Base-by-base conservation (phyloP, 148 eudicot genomes). In the Camellia granthamiana region DNA sequence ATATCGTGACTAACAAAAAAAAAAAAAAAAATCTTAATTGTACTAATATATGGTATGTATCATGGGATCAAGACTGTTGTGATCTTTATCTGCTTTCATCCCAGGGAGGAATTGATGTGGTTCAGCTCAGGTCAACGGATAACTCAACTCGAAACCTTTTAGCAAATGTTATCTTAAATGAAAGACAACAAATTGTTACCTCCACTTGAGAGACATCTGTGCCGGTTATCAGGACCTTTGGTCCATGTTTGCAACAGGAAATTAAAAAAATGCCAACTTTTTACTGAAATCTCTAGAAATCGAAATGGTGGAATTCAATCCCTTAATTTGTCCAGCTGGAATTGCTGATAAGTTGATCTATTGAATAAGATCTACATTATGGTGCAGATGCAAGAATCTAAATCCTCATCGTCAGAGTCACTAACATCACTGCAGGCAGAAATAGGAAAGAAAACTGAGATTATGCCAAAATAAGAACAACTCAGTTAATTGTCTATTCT, bases 371-470 rank as follows among this genome's bases (percentile, higher is more conserved):
- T 84, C 85, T 88, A 88, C 90, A 86, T 84, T 59, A 88, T 82
- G 77, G 61, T 76, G 78, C 90, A 88, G 59, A 88, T 71, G 87
- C 90, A 88, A 80, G 85, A 23, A 80, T 88, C 87, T 66, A 81
- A 59, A 49, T 84, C 87, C 21, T 88, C 90, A 6, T 88, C 87
- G n/a, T 88, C 90, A 21, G 87, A 86, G 83, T 86, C 88, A 56
- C 90, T 84, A 38, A 2, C 85, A 67, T 88, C 90, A 41, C 90
- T 88, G 90, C 86, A 80, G 60, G 43, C 19, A 75, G 42, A 69
- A 43, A 70, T 65, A 63, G 13, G 59, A 63, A 63, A 62, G 49
- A 63, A 7, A 52, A 18, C 67, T 19, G 41, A 77, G 41, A 71
- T 46, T 66, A 67, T 56, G 21, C 11, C 8, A 76, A 62, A 76